Percentiles rank a stretch among this genome's conserved stretches.
phyloP scores from a whole-genome alignment of 352 stramenopile species.

The Globisporangium nunn region DNA sequence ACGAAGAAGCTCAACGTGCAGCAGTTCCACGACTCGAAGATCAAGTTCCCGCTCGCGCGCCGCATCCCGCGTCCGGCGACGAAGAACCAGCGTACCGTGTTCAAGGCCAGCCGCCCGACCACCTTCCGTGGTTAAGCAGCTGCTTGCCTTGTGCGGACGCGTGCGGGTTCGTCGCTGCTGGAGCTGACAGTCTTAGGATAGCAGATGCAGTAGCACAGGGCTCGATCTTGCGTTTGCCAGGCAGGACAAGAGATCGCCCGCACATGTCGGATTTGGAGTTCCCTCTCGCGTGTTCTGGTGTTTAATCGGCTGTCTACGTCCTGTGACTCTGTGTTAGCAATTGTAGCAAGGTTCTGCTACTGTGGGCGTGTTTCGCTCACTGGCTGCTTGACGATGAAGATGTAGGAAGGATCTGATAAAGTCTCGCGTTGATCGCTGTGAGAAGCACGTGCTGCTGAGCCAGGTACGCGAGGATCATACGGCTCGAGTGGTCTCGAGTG shows the following conservation, averaged over 20 bases:
- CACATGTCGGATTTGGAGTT: slow-evolving; percentile 9
- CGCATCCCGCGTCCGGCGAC: slow-evolving; percentile 88
- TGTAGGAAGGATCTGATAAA: not conserved
- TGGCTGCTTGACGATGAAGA: too few relatives aligned
- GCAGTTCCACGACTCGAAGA: slow-evolving; percentile 96
- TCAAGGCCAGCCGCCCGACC: slow-evolving; percentile 94
- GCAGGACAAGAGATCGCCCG: slow-evolving; percentile 6
- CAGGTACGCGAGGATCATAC: slow-evolving; percentile 17
- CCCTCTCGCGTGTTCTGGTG: not conserved
- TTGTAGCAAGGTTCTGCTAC: too few relatives aligned
- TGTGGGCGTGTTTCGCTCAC: too few relatives aligned
- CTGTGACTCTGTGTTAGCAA: too few relatives aligned
- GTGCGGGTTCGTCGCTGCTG: slow-evolving; percentile 1
- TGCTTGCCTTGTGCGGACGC: not conserved
- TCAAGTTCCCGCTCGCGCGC: slow-evolving; percentile 98
- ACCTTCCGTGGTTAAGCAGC: slow-evolving; percentile 96
- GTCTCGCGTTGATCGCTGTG: not conserved
- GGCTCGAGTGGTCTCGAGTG: slow-evolving; percentile 7
- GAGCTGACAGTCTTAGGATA: not conserved
- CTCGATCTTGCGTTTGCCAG: not conserved
- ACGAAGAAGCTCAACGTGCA: slow-evolving; percentile 94
- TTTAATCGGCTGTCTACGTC: not conserved
- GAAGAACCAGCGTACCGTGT: slow-evolving; percentile 95
- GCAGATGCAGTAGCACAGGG: not conserved
- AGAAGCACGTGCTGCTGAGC: slow-evolving; percentile 18